These are phyloP conservation scores for Juglanconis sp. DNA, from an alignment of 2,329 filamentous ascomycete species.

Conservation along the genomic window DNA sequence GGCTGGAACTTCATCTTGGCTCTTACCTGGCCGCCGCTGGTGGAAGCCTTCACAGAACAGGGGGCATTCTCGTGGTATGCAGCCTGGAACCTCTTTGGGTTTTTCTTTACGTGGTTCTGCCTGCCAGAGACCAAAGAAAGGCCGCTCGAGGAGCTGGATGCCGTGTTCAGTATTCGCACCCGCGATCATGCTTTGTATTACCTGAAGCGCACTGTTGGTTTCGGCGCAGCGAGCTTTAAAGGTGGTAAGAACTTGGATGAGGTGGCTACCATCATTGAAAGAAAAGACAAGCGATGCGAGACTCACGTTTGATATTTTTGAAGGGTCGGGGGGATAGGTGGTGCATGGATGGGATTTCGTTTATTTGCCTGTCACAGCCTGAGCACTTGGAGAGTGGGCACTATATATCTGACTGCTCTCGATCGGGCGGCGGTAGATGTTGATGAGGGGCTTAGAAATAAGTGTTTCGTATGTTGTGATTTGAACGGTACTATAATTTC, in stretches of 20 bases:
- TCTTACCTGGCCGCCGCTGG: constrained; percentile 62
- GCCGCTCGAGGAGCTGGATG: constrained; percentile 52
- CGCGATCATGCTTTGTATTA: too few species aligned
- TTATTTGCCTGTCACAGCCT: too few species aligned
- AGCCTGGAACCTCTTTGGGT: constrained; percentile 52
- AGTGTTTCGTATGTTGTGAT: too few species aligned
- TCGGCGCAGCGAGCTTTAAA: not conserved
- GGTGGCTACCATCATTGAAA: not conserved
- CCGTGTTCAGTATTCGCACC: too few species aligned
- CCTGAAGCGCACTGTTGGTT: not conserved
- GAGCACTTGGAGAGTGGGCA: too few species aligned
- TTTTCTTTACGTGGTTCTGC: constrained; percentile 54
- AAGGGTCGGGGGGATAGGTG: too few species aligned
- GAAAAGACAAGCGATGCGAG: not conserved
- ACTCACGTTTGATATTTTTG: too few species aligned
- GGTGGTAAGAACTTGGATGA: not conserved
- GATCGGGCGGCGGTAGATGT: too few species aligned
- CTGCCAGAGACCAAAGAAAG: constrained; percentile 57
- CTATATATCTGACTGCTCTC: too few species aligned
- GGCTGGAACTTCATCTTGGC: constrained; percentile 57
- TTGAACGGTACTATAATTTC: too few species aligned
- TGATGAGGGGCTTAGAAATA: too few species aligned
- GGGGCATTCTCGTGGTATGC: constrained; percentile 53
- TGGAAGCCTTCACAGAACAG: constrained; percentile 39
- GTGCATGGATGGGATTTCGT: too few species aligned